phyloP scores from a whole-genome alignment of 768 basidiomycete genomes.

The Calocera viscosa region DNA sequence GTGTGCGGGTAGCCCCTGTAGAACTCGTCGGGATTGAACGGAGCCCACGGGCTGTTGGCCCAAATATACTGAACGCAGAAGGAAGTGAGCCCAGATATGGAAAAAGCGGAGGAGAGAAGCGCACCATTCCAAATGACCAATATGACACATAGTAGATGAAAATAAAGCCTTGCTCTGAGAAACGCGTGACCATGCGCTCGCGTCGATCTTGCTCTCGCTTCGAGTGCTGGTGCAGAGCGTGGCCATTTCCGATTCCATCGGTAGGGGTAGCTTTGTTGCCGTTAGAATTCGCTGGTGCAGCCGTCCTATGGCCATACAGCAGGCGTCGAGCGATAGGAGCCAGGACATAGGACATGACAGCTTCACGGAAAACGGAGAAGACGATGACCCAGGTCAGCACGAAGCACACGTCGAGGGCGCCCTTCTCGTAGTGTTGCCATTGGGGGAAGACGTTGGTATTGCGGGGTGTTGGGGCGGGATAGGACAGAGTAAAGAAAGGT shows the following conservation, averaged over 20 bases:
- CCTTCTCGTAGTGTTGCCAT: constrained; percentile 57
- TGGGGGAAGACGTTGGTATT: constrained; percentile 59
- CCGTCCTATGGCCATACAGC: neutral
- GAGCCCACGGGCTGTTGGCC: constrained; percentile 48
- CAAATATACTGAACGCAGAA: constrained; percentile 78
- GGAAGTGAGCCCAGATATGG: neutral
- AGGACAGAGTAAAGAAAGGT: constrained; percentile 64
- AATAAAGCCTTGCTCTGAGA: constrained; percentile 93
- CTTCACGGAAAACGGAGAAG: constrained; percentile 80
- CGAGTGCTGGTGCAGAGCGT: neutral
- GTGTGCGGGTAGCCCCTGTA: constrained; percentile 78
- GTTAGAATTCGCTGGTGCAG: neutral
- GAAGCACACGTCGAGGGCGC: constrained; percentile 65
- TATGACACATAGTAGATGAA: constrained; percentile 65
- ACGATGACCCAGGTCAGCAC: constrained; percentile 68
- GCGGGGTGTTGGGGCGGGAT: constrained; percentile 45
- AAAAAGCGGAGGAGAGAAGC: constrained; percentile 28
- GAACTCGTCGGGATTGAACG: constrained; percentile 50
- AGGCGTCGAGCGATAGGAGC: constrained; percentile 66
- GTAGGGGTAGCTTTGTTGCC: neutral
- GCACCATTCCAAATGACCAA: constrained; percentile 69
- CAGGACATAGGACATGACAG: constrained; percentile 55
- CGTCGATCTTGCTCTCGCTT: constrained; percentile 19
- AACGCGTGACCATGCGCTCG: constrained; percentile 64
- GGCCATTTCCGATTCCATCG: neutral